Evolutionary conservation across 78 protist genomes (phyloP).

Genomic region (Mastigamoeba balamuthi): DNA sequence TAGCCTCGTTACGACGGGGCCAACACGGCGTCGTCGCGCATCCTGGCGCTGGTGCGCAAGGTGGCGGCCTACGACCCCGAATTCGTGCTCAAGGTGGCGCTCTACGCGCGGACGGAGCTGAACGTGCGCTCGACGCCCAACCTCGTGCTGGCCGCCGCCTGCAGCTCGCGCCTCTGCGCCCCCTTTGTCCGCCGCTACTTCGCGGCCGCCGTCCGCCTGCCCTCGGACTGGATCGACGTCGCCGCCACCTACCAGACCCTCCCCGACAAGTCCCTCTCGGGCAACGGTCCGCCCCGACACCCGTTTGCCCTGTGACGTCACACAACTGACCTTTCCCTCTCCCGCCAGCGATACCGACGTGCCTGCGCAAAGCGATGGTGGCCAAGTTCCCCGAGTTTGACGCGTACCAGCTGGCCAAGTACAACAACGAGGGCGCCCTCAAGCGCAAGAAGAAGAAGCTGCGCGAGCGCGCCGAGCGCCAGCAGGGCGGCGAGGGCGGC

Average conservation of each 20-base stretch:
- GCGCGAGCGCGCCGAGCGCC: conserved; percentile 3
- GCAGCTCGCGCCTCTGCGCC: conserved; percentile 10
- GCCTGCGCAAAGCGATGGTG: conserved; percentile 64
- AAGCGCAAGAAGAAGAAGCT: conserved; percentile 46
- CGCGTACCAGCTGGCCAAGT: conserved; percentile 72
- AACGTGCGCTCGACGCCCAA: conserved; percentile 67
- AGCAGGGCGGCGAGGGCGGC: neutral
- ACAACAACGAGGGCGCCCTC: conserved; percentile 60
- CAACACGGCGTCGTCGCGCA: conserved; percentile 7
- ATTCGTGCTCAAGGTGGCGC: conserved; percentile 58
- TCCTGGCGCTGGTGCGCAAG: conserved; percentile 3
- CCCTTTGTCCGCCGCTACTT: conserved; percentile 51
- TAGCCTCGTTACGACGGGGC: conserved; percentile 10
- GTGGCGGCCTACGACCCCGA: conserved; percentile 51
- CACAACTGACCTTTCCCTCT: neutral
- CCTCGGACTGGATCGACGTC: conserved; percentile 76
- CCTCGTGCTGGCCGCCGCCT: conserved; percentile 41
- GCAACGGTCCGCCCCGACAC: neutral
- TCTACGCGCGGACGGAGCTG: conserved; percentile 62
- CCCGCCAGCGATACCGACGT: conserved; percentile 36
- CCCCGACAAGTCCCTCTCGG: neutral
- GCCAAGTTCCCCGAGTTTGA: conserved; percentile 60
- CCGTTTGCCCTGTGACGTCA: neutral
- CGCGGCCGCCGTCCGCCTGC: conserved; percentile 27
- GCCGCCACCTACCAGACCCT: conserved; percentile 1